These are phyloP conservation scores for Eimeria tenella DNA, from an alignment of 169 alveolate genomes.

Conservation along the genomic window DNA sequence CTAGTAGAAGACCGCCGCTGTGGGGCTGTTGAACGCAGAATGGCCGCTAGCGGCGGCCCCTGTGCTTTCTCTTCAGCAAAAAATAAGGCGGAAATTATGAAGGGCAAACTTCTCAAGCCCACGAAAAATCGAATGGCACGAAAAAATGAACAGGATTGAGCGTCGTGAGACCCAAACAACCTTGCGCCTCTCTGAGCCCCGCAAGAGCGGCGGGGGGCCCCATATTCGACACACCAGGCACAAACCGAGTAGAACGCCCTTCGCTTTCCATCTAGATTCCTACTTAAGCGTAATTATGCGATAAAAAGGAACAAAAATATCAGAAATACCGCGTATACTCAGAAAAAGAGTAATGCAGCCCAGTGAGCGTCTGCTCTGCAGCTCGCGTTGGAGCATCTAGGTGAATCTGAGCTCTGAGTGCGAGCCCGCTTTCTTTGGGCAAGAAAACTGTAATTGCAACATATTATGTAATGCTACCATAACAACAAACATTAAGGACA, in stretches of 20 bases:
- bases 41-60: slow-evolving; percentile 53
- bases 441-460: too few species aligned
- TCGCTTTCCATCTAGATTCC: too few species aligned
- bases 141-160: neutral
- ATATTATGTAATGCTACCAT: too few species aligned
- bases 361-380: too few species aligned
- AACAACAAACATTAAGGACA: too few species aligned
- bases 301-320: too few species aligned
- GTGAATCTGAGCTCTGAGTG: too few species aligned
- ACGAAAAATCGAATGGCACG: slow-evolving; percentile 31
- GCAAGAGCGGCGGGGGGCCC: slow-evolving; percentile 62
- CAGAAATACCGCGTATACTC: too few species aligned
- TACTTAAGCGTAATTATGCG: too few species aligned
- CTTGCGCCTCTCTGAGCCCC: slow-evolving; percentile 40
- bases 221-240: neutral
- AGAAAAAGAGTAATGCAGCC: too few species aligned
- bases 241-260: neutral
- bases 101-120: slow-evolving; percentile 46
- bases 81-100: slow-evolving; percentile 42
- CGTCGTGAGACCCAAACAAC: neutral
- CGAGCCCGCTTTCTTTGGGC: too few species aligned
- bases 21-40: slow-evolving; percentile 25
- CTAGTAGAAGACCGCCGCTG: slow-evolving; percentile 29
- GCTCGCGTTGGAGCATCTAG: too few species aligned
- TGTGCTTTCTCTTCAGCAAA: slow-evolving; percentile 22